Percentiles rank a stretch among this genome's conserved stretches.
Evolutionary conservation across 441 rosid genomes (phyloP).

Genomic region (Pelargonium myrrhifolium): DNA sequence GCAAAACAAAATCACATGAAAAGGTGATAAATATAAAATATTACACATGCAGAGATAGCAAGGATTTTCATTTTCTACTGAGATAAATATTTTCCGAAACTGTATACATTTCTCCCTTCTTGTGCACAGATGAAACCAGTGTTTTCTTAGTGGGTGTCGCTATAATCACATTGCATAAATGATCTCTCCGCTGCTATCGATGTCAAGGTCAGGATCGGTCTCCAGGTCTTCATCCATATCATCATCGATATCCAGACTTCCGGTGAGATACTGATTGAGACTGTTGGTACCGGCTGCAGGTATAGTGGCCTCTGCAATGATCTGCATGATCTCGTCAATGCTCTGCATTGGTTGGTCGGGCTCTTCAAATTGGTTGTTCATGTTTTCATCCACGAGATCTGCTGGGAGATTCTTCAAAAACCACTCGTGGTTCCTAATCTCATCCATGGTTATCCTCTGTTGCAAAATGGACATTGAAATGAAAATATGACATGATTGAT

Average conservation of each 20-base stretch:
- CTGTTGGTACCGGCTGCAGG: conserved; percentile 70
- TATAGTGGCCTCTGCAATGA: conserved; percentile 80
- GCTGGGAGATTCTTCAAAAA: conserved; percentile 84
- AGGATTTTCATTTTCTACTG: too few species aligned
- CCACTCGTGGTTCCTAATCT: conserved; percentile 84
- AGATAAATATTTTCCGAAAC: too few species aligned
- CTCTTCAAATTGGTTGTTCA: conserved; percentile 59
- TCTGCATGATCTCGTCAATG: conserved; percentile 88
- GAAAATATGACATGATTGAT: background rate
- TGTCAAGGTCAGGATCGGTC: conserved; percentile 79
- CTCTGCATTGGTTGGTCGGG: conserved; percentile 83
- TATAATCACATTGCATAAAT: conserved; percentile 57
- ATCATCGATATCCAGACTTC: conserved; percentile 61
- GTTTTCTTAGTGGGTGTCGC: too few species aligned
- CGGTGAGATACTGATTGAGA: conserved; percentile 61
- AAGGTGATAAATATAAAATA: too few species aligned
- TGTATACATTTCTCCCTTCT: too few species aligned
- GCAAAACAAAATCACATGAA: too few species aligned
- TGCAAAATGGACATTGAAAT: conserved; percentile 11
- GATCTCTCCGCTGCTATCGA: conserved; percentile 94
- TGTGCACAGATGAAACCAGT: too few species aligned
- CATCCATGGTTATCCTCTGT: conserved; percentile 87
- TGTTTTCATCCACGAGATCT: conserved; percentile 66
- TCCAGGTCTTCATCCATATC: conserved; percentile 94
- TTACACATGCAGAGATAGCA: too few species aligned